Evolutionary conservation across 2,329 filamentous ascomycete species (phyloP).

Genomic region (Fusarium sacchari): DNA sequence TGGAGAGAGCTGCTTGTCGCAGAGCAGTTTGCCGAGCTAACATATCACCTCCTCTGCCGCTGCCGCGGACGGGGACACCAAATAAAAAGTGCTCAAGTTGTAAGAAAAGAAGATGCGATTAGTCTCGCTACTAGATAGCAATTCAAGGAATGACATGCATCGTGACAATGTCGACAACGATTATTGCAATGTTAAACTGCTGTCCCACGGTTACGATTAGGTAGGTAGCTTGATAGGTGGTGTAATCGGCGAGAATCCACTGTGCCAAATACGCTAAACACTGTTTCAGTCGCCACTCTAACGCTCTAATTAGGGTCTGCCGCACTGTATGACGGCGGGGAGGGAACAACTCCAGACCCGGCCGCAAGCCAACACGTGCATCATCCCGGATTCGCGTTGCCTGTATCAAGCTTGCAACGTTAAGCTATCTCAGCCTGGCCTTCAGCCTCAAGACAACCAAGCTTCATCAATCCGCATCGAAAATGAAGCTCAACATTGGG

Average conservation of each 20-base stretch:
- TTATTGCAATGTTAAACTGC: slow-evolving; percentile 9
- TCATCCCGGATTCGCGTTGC: slow-evolving; percentile 37
- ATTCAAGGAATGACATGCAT: slow-evolving; percentile 33
- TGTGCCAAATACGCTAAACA: not conserved
- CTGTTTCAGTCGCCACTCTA: not conserved
- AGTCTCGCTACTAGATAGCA: not conserved
- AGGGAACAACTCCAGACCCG: slow-evolving; percentile 42
- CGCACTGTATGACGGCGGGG: slow-evolving; percentile 45
- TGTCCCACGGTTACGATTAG: slow-evolving; percentile 6
- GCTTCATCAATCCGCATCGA: slow-evolving; percentile 48
- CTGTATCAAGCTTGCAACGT: slow-evolving; percentile 47
- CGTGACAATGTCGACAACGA: slow-evolving; percentile 26
- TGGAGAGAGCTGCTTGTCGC: slow-evolving; percentile 35
- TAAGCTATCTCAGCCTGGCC: slow-evolving; percentile 44
- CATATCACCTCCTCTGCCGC: slow-evolving; percentile 30
- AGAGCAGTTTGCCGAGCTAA: slow-evolving; percentile 39
- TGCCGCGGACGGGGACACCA: not conserved
- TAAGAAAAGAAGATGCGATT: slow-evolving; percentile 3
- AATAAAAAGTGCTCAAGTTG: not conserved
- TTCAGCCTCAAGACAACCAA: slow-evolving; percentile 36
- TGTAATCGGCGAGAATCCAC: not conserved
- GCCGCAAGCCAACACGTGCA: slow-evolving; percentile 45
- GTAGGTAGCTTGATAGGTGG: not conserved
- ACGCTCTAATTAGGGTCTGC: too few relatives aligned
- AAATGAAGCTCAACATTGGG: slow-evolving; percentile 57